A percentile compares a stretch with the other conserved stretches of the same genome.
phyloP scores from a whole-genome alignment of 805 yeast genomes.

The Starmera pachycereana region DNA sequence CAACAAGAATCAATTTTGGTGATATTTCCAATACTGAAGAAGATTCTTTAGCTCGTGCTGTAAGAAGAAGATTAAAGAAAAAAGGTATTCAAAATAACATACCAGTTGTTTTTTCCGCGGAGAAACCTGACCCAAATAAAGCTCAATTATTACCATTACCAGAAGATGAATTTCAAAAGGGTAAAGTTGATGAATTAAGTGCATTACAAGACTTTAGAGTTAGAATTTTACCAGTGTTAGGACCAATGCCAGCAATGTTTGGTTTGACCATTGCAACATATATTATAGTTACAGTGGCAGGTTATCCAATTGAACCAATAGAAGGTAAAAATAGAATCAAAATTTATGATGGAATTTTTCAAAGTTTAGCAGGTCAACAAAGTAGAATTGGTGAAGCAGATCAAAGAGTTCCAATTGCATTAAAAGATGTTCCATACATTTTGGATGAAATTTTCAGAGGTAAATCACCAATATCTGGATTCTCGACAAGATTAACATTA shows the following conservation, averaged over 20 bases:
- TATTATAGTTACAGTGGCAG: conserved; percentile 68
- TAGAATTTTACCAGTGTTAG: conserved; percentile 88
- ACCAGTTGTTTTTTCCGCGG: conserved; percentile 86
- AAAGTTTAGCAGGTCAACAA: conserved; percentile 81
- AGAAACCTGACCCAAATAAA: conserved; percentile 93
- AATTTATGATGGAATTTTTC: conserved; percentile 73
- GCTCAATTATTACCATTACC: conserved; percentile 81
- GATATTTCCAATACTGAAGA: conserved; percentile 88
- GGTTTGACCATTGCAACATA: conserved; percentile 86
- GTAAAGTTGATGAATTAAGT: conserved; percentile 77
- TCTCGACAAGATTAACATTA: conserved; percentile 67
- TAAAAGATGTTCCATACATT: conserved; percentile 68
- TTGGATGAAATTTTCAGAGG: conserved; percentile 92
- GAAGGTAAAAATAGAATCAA: conserved; percentile 86
- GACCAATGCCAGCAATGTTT: conserved; percentile 95
- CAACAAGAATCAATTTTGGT: conserved; percentile 80
- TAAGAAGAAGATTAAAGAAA: conserved; percentile 73
- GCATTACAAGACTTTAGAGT: conserved; percentile 88
- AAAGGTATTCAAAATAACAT: conserved; percentile 69
- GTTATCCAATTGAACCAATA: conserved; percentile 83
- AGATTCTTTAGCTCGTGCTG: conserved; percentile 84
- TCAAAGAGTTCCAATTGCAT: conserved; percentile 65
- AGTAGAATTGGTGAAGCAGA: conserved; percentile 63
- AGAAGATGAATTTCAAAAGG: conserved; percentile 70
- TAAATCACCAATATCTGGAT: conserved; percentile 79